Percentiles rank a stretch among this genome's conserved stretches.
phyloP scores from a whole-genome alignment of 768 basidiomycete species.

The Lactarius psammicola region DNA sequence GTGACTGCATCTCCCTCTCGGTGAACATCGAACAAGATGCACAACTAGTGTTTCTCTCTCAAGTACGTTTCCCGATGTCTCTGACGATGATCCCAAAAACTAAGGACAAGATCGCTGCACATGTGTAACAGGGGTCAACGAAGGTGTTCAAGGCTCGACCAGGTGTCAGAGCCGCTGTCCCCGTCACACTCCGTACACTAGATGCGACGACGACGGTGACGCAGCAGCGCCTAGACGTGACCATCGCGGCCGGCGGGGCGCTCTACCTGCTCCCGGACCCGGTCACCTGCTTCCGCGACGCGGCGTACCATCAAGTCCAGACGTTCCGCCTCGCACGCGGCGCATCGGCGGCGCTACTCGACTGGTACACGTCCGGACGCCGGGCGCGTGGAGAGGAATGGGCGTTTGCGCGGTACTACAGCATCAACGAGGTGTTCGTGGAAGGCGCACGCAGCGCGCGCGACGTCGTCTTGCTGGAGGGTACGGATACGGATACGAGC shows the following conservation, averaged over 20 bases:
- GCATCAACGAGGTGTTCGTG: constrained; percentile 77
- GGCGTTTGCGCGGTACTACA: constrained; percentile 83
- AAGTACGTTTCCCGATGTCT: constrained; percentile 47
- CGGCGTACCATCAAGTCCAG: constrained; percentile 83
- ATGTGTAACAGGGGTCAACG: constrained; percentile 70
- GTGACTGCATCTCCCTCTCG: constrained; percentile 67
- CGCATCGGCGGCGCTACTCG: constrained; percentile 72
- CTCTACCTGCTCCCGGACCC: constrained; percentile 89
- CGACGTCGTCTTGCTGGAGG: constrained; percentile 69
- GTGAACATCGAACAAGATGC: constrained; percentile 57
- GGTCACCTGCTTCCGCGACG: constrained; percentile 85
- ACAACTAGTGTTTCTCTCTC: constrained; percentile 74
- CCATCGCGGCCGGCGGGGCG: constrained; percentile 49
- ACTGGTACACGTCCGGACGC: constrained; percentile 92
- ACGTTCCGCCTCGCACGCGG: constrained; percentile 61
- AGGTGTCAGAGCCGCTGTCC: constrained; percentile 53
- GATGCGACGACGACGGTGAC: constrained; percentile 40
- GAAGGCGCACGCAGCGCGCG: constrained; percentile 64
- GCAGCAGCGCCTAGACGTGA: constrained; percentile 60
- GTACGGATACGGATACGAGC: constrained; percentile 35
- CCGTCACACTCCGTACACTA: constrained; percentile 2
- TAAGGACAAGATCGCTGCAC: background rate
- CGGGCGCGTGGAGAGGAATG: constrained; percentile 83
- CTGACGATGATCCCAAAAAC: background rate
- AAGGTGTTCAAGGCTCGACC: constrained; percentile 88